Evolutionary conservation across 2,329 filamentous ascomycete species (phyloP).

Genomic region (Xylariomycetidae sp.): DNA sequence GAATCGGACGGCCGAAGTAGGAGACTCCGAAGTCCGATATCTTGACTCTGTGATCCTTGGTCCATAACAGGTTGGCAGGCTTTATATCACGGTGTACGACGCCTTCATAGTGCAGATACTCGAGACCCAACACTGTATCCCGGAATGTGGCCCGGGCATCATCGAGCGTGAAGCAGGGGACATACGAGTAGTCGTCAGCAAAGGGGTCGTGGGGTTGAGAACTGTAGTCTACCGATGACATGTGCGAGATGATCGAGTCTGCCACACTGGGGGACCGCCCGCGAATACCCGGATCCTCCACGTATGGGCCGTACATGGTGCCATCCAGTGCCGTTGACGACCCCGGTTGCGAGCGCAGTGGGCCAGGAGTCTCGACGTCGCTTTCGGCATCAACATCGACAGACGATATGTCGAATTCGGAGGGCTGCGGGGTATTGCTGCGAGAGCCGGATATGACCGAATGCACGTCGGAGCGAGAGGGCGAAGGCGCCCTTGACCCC

Average conservation of each 20-base stretch:
- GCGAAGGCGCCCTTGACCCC: conserved; percentile 34
- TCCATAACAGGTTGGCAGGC: conserved; percentile 85
- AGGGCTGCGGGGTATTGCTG: conserved; percentile 25
- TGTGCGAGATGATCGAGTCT: conserved; percentile 67
- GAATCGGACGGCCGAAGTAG: conserved; percentile 83
- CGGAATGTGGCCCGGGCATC: conserved; percentile 80
- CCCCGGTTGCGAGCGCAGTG: conserved; percentile 45
- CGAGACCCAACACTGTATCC: conserved; percentile 86
- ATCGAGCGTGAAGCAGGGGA: conserved; percentile 84
- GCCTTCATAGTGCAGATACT: conserved; percentile 86
- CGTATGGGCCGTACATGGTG: conserved; percentile 69
- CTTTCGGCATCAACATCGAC: conserved; percentile 35
- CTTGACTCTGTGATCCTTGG: conserved; percentile 79
- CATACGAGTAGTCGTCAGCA: conserved; percentile 85
- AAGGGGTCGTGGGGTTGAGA: conserved; percentile 56
- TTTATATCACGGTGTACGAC: conserved; percentile 84
- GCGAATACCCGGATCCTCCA: conserved; percentile 50
- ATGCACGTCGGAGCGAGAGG: conserved; percentile 40
- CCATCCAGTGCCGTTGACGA: conserved; percentile 62
- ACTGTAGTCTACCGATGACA: conserved; percentile 59
- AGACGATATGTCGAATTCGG: conserved; percentile 28
- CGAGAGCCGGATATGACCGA: conserved; percentile 39
- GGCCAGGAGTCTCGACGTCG: conserved; percentile 48
- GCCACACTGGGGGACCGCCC: conserved; percentile 74
- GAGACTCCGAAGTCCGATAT: conserved; percentile 99